Percentiles rank a stretch among this genome's conserved stretches.
phyloP scores from a whole-genome alignment of 2,329 filamentous ascomycete species.

The Coniochaeta pulveracea region DNA sequence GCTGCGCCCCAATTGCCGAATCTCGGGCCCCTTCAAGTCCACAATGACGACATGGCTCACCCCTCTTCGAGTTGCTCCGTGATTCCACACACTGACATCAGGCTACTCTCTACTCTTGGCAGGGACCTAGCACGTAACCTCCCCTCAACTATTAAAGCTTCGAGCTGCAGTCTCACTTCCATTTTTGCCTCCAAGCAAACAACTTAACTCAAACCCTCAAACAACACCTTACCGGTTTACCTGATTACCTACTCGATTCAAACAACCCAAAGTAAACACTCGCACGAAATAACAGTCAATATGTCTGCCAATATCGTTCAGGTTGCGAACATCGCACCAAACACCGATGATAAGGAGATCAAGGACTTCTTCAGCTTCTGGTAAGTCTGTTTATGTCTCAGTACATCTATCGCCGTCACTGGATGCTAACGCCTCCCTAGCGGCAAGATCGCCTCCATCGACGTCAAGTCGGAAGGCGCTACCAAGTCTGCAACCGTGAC shows the following conservation, averaged over 20 bases:
- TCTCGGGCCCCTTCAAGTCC: background rate
- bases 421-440: constrained; percentile 28
- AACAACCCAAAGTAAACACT: background rate
- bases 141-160: constrained; percentile 3
- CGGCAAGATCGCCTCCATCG: constrained; percentile 82
- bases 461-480: constrained; percentile 57
- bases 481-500: constrained; percentile 81
- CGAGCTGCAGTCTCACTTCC: background rate
- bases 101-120: constrained; percentile 2
- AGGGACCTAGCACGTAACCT: constrained; percentile 2
- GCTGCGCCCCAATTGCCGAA: constrained; percentile 2
- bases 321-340: constrained; percentile 76
- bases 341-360: constrained; percentile 83
- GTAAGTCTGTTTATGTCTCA: constrained; percentile 36
- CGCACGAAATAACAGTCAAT: constrained; percentile 2
- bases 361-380: constrained; percentile 96
- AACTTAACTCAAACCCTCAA: background rate
- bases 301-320: constrained; percentile 52
- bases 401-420: constrained; percentile 3
- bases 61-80: constrained; percentile 1
- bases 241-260: background rate
- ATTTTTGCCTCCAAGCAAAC: background rate
- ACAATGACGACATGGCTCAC: constrained; percentile 1
- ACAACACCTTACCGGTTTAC: background rate
- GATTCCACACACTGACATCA: constrained; percentile 3